Base-by-base conservation (phyloP, 352 stramenopile species). In the Albugo laibachii region DNA sequence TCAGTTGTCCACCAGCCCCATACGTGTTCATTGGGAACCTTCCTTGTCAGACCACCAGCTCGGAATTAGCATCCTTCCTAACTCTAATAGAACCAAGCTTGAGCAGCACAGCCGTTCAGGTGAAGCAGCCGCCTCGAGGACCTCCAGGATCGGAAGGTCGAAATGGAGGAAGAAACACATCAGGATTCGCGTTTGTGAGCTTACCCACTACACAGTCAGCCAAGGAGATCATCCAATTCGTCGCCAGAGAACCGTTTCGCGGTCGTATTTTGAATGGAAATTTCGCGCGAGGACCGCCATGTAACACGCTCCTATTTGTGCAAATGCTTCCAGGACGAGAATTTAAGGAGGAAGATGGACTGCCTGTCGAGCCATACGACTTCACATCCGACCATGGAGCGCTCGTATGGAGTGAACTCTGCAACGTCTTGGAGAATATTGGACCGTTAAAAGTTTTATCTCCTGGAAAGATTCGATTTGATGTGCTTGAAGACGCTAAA, bases 21-120 rank as follows among this genome's bases (percentile, higher is more conserved):
- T 84, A 83, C 41, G 52, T 89, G 41, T 84, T 82, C 40, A 57
- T 89, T 4, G 71, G 73, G 18, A 80, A 78, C 41, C 48, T 89
- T 5, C 71, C 73, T 5, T 49, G 49, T 8, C 54, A 78, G 11
- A 65, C 62, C 0, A 49, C 49, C 0, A 59, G 43, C n/a, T 34
- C 31, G 2, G 71, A 84, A 2, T 63, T 87, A 49, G 55, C 63
- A 13, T 60, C 68, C 11, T 87, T 66, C 43, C 56, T 87, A 20
- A 45, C 52, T 6, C 48, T 56, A 2, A 61, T 82, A 11, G 69
- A 74, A 47, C 69, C 72, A 2, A 61, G 53, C 6, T 56, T 84
- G 27, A 61, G 57, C 41, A 41, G 18, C 11, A 58, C 59, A 27
- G 59, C 54, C 45, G 67, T 87, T 37, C 72, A 84, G 41, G 60